Evolutionary conservation across 306 rosid genomes (phyloP).

Genomic region (Purshia tridentata): DNA sequence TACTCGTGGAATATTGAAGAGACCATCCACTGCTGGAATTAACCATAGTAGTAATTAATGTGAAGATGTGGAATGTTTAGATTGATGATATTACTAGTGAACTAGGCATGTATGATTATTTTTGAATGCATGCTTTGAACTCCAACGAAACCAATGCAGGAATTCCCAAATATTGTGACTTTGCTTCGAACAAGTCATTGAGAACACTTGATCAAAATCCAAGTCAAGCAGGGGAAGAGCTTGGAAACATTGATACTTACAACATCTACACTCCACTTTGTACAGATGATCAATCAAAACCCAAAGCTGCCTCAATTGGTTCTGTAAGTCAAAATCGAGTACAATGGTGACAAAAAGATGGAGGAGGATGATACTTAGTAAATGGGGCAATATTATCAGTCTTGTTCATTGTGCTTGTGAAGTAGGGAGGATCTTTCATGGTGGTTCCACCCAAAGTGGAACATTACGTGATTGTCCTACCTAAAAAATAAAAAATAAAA

Average conservation of each 20-base stretch:
- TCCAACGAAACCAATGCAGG: conserved; percentile 51
- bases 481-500: too few species aligned
- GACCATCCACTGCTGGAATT: too few species aligned
- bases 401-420: too few species aligned
- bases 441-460: too few species aligned
- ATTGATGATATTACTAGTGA: conserved; percentile 39
- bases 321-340: too few species aligned
- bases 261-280: conserved; percentile 51
- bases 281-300: conserved; percentile 9
- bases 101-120: conserved; percentile 43
- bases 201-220: conserved; percentile 18
- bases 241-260: conserved; percentile 32
- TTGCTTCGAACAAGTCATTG: conserved; percentile 8
- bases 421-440: too few species aligned
- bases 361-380: too few species aligned
- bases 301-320: conserved; percentile 22
- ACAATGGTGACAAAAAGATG: too few species aligned
- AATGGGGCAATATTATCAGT: too few species aligned
- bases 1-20: too few species aligned
- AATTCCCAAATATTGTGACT: conserved; percentile 39
- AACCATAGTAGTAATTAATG: too few species aligned
- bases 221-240: conserved; percentile 9
- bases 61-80: conserved; percentile 62
- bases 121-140: conserved; percentile 50
- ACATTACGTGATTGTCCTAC: too few species aligned